These are phyloP conservation scores for Baorangia bicolor DNA, from an alignment of 768 basidiomycete species.

Conservation along the genomic window DNA sequence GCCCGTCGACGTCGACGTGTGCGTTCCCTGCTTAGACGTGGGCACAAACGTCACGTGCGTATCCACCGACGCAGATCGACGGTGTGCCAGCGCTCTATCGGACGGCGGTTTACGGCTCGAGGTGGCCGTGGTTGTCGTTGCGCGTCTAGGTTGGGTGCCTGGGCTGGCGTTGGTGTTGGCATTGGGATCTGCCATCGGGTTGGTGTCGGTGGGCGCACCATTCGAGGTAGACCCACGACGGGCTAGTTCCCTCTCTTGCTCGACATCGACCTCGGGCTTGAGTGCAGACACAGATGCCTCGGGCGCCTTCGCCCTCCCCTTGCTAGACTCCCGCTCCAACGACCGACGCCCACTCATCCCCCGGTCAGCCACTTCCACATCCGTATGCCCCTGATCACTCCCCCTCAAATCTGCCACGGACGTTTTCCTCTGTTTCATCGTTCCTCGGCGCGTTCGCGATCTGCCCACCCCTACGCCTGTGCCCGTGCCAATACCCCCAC, in stretches of 20 bases:
- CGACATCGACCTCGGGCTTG: background rate
- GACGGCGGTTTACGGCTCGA: background rate
- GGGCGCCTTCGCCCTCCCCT: background rate
- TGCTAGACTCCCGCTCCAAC: background rate
- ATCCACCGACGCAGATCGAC: conserved; percentile 17
- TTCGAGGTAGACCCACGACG: background rate
- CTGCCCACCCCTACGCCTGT: background rate
- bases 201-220: background rate
- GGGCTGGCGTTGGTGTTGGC: background rate
- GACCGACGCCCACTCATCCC: background rate
- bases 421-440: conserved; percentile 13
- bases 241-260: background rate
- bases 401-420: conserved; percentile 29
- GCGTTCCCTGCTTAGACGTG: background rate
- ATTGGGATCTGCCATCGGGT: background rate
- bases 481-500: too few relatives aligned
- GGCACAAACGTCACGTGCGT: background rate
- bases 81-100: background rate
- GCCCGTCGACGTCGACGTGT: background rate
- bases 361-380: conserved; percentile 20
- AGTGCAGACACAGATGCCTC: background rate
- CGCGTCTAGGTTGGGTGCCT: background rate
- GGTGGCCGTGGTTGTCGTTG: background rate
- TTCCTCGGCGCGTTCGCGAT: conserved; percentile 3
- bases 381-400: conserved; percentile 28